phyloP scores from a whole-genome alignment of 1,139 yeast genomes.

The Saccharomyces hybrid region DNA sequence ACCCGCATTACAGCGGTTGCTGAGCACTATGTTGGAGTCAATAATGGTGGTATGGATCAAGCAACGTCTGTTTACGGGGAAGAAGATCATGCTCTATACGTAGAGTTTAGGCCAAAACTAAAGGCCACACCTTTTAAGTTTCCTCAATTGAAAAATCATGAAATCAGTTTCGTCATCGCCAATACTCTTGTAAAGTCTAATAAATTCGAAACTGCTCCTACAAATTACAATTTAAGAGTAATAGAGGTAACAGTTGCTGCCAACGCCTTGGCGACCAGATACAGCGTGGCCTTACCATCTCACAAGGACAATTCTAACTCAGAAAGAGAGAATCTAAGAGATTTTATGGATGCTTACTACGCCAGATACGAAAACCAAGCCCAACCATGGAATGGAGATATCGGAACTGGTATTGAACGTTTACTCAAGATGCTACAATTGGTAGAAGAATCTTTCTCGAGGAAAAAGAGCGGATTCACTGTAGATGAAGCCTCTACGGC shows the following conservation, averaged over 20 bases:
- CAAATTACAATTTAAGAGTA: slow-evolving; percentile 60
- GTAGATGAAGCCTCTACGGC: slow-evolving; percentile 42
- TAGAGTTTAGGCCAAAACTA: slow-evolving; percentile 54
- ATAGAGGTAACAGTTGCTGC: slow-evolving; percentile 64
- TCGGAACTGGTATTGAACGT: slow-evolving; percentile 37
- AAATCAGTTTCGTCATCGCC: slow-evolving; percentile 52
- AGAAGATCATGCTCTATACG: slow-evolving; percentile 47
- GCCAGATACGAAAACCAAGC: slow-evolving; percentile 29
- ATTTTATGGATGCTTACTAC: slow-evolving; percentile 49
- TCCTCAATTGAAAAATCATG: slow-evolving; percentile 39
- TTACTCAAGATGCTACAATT: slow-evolving; percentile 37
- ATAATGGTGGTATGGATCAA: slow-evolving; percentile 76
- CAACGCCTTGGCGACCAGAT: slow-evolving; percentile 44
- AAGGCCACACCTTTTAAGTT: slow-evolving; percentile 47
- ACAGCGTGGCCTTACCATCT: slow-evolving; percentile 35
- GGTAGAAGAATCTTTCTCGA: slow-evolving; percentile 36
- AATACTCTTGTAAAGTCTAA: slow-evolving; percentile 56
- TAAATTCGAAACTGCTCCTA: slow-evolving; percentile 64
- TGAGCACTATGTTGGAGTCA: slow-evolving; percentile 70
- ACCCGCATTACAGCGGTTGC: slow-evolving; percentile 58
- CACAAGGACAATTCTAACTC: slow-evolving; percentile 44
- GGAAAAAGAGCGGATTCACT: slow-evolving; percentile 41
- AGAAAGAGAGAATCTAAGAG: slow-evolving; percentile 53
- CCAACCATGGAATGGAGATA: slow-evolving; percentile 40
- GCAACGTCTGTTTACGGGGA: slow-evolving; percentile 63